A percentile compares a stretch with the other conserved stretches of the same genome.
phyloP scores from a whole-genome alignment of 768 basidiomycete species.

The Coprinopsis sp. region DNA sequence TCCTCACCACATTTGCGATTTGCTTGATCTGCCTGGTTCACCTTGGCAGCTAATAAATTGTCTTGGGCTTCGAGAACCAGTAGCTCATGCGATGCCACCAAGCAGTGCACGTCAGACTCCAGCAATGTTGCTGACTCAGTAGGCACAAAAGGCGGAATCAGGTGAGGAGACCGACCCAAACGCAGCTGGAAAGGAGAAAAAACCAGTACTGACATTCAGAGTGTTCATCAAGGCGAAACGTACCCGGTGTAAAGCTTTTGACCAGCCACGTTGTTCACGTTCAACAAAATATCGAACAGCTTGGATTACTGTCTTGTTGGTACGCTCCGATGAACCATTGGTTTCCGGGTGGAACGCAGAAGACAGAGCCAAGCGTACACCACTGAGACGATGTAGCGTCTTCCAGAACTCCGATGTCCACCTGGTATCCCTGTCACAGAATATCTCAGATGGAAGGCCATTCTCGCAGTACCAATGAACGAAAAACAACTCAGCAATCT shows the following conservation, averaged over 20 bases:
- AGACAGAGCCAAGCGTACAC: constrained; percentile 28
- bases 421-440: constrained; percentile 28
- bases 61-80: constrained; percentile 13
- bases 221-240: constrained; percentile 33
- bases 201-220: constrained; percentile 26
- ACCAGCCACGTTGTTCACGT: constrained; percentile 30
- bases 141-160: constrained; percentile 19
- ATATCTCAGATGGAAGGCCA: constrained; percentile 24
- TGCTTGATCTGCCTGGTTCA: constrained; percentile 1
- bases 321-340: constrained; percentile 29
- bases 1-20: constrained; percentile 1
- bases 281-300: constrained; percentile 23
- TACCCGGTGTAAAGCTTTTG: constrained; percentile 17
- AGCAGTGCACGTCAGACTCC: constrained; percentile 17
- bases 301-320: constrained; percentile 32
- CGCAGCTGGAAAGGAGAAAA: constrained; percentile 29
- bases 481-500: constrained; percentile 16
- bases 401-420: constrained; percentile 28
- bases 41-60: constrained; percentile 19
- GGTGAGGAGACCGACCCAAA: constrained; percentile 16
- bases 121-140: constrained; percentile 12
- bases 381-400: constrained; percentile 21
- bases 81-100: constrained; percentile 18
- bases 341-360: constrained; percentile 36
- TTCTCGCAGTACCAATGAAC: constrained; percentile 27